Conservation (phyloP, 352 stramenopile species). For the Phytophthora chlamydospora region DNA sequence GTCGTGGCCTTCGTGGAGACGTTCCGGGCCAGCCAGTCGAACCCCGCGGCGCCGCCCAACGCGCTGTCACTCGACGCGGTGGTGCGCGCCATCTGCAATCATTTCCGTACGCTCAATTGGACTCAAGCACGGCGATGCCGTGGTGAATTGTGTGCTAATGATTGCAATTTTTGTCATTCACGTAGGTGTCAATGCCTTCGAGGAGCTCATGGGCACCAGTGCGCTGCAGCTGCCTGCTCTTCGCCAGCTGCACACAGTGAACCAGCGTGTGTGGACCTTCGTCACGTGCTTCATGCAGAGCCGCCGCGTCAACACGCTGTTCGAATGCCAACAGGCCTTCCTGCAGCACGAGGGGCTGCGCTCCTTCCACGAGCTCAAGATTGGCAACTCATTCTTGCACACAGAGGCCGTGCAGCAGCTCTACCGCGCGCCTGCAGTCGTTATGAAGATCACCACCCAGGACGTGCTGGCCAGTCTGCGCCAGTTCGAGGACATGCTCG, state of each 20-base stretch:
- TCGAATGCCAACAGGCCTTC: slow-evolving; percentile 74
- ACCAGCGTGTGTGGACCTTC: slow-evolving; percentile 83
- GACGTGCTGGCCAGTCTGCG: slow-evolving; percentile 71
- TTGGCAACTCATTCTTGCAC: slow-evolving; percentile 84
- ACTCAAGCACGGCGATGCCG: not conserved
- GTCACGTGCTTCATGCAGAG: slow-evolving; percentile 80
- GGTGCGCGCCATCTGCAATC: slow-evolving; percentile 60
- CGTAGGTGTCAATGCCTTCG: slow-evolving; percentile 53
- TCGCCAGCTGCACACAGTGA: slow-evolving; percentile 63
- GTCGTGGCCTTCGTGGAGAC: slow-evolving; percentile 66
- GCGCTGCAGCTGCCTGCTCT: slow-evolving; percentile 57
- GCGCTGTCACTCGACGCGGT: slow-evolving; percentile 55
- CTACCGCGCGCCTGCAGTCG: slow-evolving; percentile 48
- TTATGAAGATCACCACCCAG: slow-evolving; percentile 67
- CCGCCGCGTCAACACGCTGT: slow-evolving; percentile 75
- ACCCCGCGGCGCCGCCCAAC: slow-evolving; percentile 52
- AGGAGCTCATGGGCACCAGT: slow-evolving; percentile 54
- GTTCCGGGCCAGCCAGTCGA: slow-evolving; percentile 59
- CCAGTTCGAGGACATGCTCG: slow-evolving; percentile 69
- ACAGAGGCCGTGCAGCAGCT: slow-evolving; percentile 80
- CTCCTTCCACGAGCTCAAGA: slow-evolving; percentile 67
- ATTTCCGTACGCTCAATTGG: slow-evolving; percentile 57
- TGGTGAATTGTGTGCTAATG: slow-evolving; percentile 1
- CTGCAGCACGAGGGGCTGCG: slow-evolving; percentile 68
- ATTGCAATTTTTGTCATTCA: not conserved